Evolutionary conservation across 1,284 basidiomycete genomes (phyloP), one percentile per base, ranked within the genome.

Genomic region (Trametes polyzona): DNA sequence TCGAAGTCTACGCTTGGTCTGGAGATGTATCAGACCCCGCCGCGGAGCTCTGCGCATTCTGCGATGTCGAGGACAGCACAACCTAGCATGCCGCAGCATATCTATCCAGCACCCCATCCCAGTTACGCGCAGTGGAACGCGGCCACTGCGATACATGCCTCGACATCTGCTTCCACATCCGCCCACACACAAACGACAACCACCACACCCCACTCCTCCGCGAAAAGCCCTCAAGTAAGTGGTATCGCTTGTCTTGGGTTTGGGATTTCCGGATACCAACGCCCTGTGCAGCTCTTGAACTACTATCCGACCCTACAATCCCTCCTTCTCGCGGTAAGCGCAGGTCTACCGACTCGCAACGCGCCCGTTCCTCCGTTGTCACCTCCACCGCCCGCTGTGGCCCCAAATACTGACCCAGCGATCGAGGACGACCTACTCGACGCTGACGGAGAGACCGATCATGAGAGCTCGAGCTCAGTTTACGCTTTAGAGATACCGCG

Each of bases 371-470:
- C n/a, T n/a, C n/a, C n/a, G n/a, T n/a, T n/a, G n/a, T n/a, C n/a
- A n/a, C 27, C 14, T 3, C 27, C 21, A 30, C 11, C 43, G n/a
- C n/a, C n/a, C n/a, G n/a, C n/a, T n/a, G n/a, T n/a, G n/a, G n/a
- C n/a, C n/a, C n/a, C n/a, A n/a, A n/a, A n/a, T n/a, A n/a, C n/a
- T 8, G 35, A 46, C 24, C 17, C 40, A 10, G 14, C 12, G 4
- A n/a, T 11, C 2, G 58, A 50, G 4, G 54, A 50, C 14, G 58
- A 57, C 19, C 41, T 59, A 3, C 43, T 58, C 11, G 61, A 63
- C n/a, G 61, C 61, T 1, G 61, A 63, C 19, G 61, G 61, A 3
- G 61, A 63, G 39, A 63, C 61, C 14, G 61, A 63, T 32, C 42
- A 63, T 39, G 61, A 58, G 12, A 55, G 51, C 24, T 23, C 32